A percentile compares a stretch with the other conserved stretches of the same genome.
Conservation (phyloP, 2,329 filamentous ascomycete genomes). For the Aspergillus sojae region DNA sequence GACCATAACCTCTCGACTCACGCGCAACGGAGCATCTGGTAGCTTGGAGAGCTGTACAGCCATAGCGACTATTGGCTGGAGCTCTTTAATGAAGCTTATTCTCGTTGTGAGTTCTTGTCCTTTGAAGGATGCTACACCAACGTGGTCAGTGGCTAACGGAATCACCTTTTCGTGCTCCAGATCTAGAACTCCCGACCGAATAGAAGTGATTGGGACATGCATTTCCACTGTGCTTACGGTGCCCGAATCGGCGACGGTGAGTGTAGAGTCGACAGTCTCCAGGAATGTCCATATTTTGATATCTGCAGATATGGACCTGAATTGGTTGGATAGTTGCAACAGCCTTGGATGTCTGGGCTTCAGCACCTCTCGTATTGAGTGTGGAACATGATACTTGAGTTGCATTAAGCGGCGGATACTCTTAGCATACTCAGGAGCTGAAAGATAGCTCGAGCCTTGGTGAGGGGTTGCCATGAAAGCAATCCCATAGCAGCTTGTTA, state of each 20-base stretch:
- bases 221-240: constrained; percentile 55
- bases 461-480: constrained; percentile 66
- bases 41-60: constrained; percentile 30
- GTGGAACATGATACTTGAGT: constrained; percentile 55
- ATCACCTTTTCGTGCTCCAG: constrained; percentile 38
- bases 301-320: constrained; percentile 60
- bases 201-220: constrained; percentile 61
- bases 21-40: constrained; percentile 50
- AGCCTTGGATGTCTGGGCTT: constrained; percentile 55
- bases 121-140: constrained; percentile 35
- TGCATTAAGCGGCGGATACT: constrained; percentile 59
- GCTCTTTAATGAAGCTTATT: constrained; percentile 28
- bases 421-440: constrained; percentile 57
- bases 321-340: constrained; percentile 55
- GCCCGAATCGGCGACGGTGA: constrained; percentile 47
- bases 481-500: constrained; percentile 62
- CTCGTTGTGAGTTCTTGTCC: constrained; percentile 32
- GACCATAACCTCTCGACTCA: constrained; percentile 58
- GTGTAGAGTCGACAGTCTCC: constrained; percentile 62
- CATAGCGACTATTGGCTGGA: constrained; percentile 21
- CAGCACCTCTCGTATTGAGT: constrained; percentile 54
- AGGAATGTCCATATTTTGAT: constrained; percentile 66
- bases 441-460: constrained; percentile 65
- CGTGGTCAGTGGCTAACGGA: constrained; percentile 35
- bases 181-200: constrained; percentile 34